Evolutionary conservation across 495 filamentous ascomycete species (phyloP).

Genomic region (Podospora pseudopauciseta): DNA sequence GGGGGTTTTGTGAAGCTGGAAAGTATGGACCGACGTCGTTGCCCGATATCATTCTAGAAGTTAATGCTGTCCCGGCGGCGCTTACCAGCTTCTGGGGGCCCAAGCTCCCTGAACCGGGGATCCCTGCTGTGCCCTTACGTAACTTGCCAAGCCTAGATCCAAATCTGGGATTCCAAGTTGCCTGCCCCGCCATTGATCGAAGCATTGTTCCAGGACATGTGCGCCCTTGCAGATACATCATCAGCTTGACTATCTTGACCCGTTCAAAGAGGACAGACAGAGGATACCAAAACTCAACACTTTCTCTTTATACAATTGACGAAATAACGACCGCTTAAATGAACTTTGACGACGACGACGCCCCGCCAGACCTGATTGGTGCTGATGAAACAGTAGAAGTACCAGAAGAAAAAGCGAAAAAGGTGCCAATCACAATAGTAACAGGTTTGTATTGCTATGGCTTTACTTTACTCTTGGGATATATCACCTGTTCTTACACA

Average conservation of each 20-base stretch:
- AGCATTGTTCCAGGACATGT: neutral
- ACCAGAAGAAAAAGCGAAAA: conserved; percentile 52
- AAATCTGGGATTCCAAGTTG: neutral
- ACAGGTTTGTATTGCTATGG: conserved; percentile 57
- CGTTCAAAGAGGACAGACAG: neutral
- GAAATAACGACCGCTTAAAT: conserved; percentile 25
- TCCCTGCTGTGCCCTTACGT: neutral
- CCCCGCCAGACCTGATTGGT: conserved; percentile 69
- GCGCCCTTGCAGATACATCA: neutral
- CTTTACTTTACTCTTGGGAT: neutral
- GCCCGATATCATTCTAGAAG: neutral
- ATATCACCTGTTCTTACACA: neutral
- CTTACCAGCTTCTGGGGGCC: neutral
- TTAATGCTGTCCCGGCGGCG: neutral
- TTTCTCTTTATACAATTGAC: neutral
- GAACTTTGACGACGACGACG: conserved; percentile 65
- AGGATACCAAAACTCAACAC: neutral
- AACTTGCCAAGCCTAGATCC: conserved; percentile 3
- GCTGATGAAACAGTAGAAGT: conserved; percentile 35
- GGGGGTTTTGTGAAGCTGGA: neutral
- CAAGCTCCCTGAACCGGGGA: neutral
- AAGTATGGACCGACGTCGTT: neutral
- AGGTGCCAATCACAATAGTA: conserved; percentile 91
- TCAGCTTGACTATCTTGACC: neutral
- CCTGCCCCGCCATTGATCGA: neutral